phyloP scores from a whole-genome alignment of 1,139 yeast species.

The Hyphopichia buzzinii region DNA sequence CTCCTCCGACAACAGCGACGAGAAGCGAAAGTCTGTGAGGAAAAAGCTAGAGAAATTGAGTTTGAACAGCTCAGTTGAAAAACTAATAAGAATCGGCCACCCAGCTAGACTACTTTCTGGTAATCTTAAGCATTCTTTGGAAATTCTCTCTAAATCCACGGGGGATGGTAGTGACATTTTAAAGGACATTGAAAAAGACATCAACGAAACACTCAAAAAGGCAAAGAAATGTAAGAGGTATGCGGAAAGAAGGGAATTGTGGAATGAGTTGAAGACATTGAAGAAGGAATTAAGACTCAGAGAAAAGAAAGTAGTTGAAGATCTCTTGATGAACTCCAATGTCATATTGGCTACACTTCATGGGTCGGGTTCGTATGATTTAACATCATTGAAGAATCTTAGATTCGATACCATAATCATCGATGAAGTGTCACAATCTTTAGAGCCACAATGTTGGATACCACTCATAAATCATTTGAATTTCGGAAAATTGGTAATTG shows the following conservation, averaged over 20 bases:
- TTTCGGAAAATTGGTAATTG: slow-evolving; percentile 62
- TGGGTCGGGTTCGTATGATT: slow-evolving; percentile 77
- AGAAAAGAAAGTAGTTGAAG: slow-evolving; percentile 62
- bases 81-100: slow-evolving; percentile 81
- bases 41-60: slow-evolving; percentile 13
- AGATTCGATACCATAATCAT: slow-evolving; percentile 79
- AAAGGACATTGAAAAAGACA: slow-evolving; percentile 68
- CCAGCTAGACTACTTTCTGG: slow-evolving; percentile 77
- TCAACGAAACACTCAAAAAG: slow-evolving; percentile 55
- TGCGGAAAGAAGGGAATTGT: slow-evolving; percentile 62
- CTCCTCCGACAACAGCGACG: slow-evolving; percentile 7
- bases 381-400: slow-evolving; percentile 45
- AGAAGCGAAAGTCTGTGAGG: slow-evolving; percentile 14
- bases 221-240: slow-evolving; percentile 67
- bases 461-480: slow-evolving; percentile 71
- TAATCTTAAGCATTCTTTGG: slow-evolving; percentile 73
- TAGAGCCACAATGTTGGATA: slow-evolving; percentile 97
- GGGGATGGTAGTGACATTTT: slow-evolving; percentile 64
- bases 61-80: slow-evolving; percentile 42
- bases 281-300: slow-evolving; percentile 67
- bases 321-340: slow-evolving; percentile 56
- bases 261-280: slow-evolving; percentile 65
- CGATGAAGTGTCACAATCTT: slow-evolving; percentile 92
- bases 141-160: slow-evolving; percentile 58
- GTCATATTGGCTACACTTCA: slow-evolving; percentile 84